These are phyloP conservation scores for Coniochaeta sp. DNA, from an alignment of 2,329 filamentous ascomycete genomes.

Conservation along the genomic window DNA sequence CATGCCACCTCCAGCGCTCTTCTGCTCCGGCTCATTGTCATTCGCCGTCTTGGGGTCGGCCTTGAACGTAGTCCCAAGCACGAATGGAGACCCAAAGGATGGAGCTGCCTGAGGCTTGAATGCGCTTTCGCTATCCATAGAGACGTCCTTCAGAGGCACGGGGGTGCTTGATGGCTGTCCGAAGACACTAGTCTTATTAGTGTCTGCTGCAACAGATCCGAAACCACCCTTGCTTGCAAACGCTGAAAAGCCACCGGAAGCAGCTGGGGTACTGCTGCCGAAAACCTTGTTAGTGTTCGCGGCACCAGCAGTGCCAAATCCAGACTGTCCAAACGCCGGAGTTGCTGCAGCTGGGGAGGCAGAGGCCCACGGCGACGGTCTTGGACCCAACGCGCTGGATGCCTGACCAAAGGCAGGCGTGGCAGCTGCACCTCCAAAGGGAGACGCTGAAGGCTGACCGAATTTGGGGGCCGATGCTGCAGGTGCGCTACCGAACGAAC, in stretches of 20 bases:
- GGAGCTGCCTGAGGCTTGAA: conserved; percentile 29
- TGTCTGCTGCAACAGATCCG: conserved; percentile 34
- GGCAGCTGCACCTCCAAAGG: conserved; percentile 22
- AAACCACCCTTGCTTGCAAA: conserved; percentile 52
- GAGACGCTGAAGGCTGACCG: conserved; percentile 36
- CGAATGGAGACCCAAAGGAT: conserved; percentile 53
- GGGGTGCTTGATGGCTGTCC: conserved; percentile 27
- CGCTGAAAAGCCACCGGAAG: conserved; percentile 42
- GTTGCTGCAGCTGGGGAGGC: conserved; percentile 24
- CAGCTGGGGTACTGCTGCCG: conserved; percentile 18
- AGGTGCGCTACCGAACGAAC: conserved; percentile 14
- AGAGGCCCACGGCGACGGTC: conserved; percentile 46
- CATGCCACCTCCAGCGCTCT: conserved; percentile 37
- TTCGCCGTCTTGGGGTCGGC: conserved; percentile 55
- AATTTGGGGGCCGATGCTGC: conserved; percentile 33
- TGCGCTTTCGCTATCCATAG: conserved; percentile 28
- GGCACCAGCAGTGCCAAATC: conserved; percentile 34
- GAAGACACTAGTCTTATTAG: conserved; percentile 29
- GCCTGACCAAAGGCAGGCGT: conserved; percentile 45
- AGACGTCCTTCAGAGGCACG: conserved; percentile 25
- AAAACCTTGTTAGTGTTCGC: conserved; percentile 31
- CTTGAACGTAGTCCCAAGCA: conserved; percentile 61
- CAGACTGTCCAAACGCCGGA: conserved; percentile 49
- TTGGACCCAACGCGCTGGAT: conserved; percentile 24
- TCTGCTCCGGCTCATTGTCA: conserved; percentile 42